Evolutionary conservation across 768 basidiomycete species (phyloP), one percentile per base, ranked within the genome.

Genomic region (Zangia roseola): DNA sequence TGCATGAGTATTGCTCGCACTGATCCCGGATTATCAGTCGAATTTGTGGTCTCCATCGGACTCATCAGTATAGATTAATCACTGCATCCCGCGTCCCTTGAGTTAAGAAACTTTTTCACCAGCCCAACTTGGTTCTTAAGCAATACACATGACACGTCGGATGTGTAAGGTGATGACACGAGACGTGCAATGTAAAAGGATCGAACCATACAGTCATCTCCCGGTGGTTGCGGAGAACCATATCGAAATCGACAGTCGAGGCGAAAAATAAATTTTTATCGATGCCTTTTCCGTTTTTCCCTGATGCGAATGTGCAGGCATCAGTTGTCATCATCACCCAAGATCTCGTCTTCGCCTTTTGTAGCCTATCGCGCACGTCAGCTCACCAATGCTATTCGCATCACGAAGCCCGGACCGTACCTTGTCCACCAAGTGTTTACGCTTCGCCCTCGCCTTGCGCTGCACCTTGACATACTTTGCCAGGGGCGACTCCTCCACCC

Each of bases 381-480:
- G 17, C 25, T 53, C 53, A 60, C 31, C 36, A n/a, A 38, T 28
- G 5, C n/a, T 30, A 34, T 28, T n/a, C 36, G 13, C 33, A 36
- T 26, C 10, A 6, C 39, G 40, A 45, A 35, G 1, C 26, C 33
- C 34, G 30, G 16, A 50, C 67, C 31, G 31, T 52, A 86, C 89
- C 85, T 91, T 92, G 63, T 88, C 85, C 38, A 88, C 69, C 38
- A 91, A 66, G 56, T 78, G 77, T 57, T 77, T 77, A 48, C 81
- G 76, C 67, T 85, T 88, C 58, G 88, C 88, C 66, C 93, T 75
- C 17, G 81, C 75, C 75, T 94, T 97, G 58, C 78, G 77, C 69
- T 87, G 85, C 43, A 93, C 77, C 64, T 84, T 84, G 62, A 91
- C 74, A 69, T 89, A 94, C 65, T 83, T 88, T 45, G 81, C 84